These are phyloP conservation scores for Isoetes engelmannii DNA, from an alignment of 83 land plant genomes.

Conservation along the genomic window DNA sequence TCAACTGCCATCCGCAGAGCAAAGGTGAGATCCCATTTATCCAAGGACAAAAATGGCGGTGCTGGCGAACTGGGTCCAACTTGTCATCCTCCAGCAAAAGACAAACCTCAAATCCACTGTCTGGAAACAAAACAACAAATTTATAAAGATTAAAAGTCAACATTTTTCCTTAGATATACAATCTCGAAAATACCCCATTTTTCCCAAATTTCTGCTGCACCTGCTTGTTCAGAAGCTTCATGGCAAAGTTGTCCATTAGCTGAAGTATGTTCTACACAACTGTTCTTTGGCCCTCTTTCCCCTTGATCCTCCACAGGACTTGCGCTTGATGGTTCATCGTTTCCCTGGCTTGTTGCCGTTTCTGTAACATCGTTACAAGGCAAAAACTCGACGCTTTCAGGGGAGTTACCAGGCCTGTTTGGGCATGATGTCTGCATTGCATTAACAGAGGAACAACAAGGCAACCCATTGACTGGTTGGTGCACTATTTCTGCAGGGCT, in stretches of 20 bases:
- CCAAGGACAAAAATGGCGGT: conserved; percentile 26
- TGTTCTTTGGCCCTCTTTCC: background rate
- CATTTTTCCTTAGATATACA: no score
- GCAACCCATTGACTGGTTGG: background rate
- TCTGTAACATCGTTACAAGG: background rate
- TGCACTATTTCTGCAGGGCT: conserved; percentile 4
- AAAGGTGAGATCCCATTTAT: background rate
- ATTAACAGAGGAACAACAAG: conserved; percentile 19
- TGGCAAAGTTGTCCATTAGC: no score
- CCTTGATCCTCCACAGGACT: conserved; percentile 2
- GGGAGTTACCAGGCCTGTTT: conserved; percentile 3
- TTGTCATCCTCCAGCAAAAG: background rate
- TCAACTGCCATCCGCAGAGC: conserved; percentile 20
- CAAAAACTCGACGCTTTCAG: conserved; percentile 10
- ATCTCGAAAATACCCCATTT: no score
- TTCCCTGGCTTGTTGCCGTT: background rate
- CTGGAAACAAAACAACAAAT: no score
- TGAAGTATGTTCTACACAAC: background rate
- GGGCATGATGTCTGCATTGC: conserved; percentile 25
- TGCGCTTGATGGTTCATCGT: background rate
- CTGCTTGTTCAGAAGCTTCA: no score
- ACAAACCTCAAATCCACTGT: background rate
- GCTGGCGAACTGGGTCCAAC: conserved; percentile 16
- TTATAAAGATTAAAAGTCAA: no score
- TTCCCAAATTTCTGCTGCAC: no score